These are phyloP conservation scores for Pezicula neosporulosa DNA, from an alignment of 2,329 filamentous ascomycete genomes.

Conservation along the genomic window DNA sequence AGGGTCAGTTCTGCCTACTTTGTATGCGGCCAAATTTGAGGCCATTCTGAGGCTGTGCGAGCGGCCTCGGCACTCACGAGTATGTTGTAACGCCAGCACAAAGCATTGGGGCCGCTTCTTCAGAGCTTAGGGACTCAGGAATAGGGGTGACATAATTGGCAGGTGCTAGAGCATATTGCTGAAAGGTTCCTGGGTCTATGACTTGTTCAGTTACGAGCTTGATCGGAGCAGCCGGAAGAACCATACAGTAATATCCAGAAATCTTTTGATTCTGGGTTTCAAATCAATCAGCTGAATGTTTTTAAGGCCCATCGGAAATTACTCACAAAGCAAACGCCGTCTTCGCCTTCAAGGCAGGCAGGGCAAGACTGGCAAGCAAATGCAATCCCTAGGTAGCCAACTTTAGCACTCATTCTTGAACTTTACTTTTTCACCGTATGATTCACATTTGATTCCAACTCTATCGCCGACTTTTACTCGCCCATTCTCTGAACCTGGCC, in stretches of 20 bases:
- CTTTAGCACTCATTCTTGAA: constrained; percentile 1
- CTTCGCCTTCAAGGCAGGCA: constrained; percentile 50
- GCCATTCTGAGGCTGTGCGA: constrained; percentile 9
- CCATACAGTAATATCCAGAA: constrained; percentile 58
- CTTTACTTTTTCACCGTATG: background rate
- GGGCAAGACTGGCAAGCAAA: constrained; percentile 53
- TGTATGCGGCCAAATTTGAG: constrained; percentile 17
- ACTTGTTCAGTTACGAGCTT: background rate
- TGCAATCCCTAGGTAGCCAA: constrained; percentile 43
- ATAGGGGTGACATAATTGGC: constrained; percentile 70
- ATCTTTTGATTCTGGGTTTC: constrained; percentile 44
- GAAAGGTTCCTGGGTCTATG: constrained; percentile 61
- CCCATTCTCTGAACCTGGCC: constrained; percentile 51
- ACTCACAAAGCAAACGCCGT: constrained; percentile 63
- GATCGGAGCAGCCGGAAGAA: background rate
- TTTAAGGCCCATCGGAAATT: background rate
- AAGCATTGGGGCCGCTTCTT: constrained; percentile 62
- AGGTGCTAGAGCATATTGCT: constrained; percentile 62
- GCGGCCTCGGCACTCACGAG: constrained; percentile 8
- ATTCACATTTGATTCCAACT: constrained; percentile 62
- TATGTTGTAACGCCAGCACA: constrained; percentile 62
- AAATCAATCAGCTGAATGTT: constrained; percentile 5
- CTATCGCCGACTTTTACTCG: constrained; percentile 62
- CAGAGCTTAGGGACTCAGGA: constrained; percentile 55
- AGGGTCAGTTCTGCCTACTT: constrained; percentile 20